A percentile compares a stretch with the other conserved stretches of the same genome.
Conservation (phyloP, 805 yeast species). For the Starmerella apicola region DNA sequence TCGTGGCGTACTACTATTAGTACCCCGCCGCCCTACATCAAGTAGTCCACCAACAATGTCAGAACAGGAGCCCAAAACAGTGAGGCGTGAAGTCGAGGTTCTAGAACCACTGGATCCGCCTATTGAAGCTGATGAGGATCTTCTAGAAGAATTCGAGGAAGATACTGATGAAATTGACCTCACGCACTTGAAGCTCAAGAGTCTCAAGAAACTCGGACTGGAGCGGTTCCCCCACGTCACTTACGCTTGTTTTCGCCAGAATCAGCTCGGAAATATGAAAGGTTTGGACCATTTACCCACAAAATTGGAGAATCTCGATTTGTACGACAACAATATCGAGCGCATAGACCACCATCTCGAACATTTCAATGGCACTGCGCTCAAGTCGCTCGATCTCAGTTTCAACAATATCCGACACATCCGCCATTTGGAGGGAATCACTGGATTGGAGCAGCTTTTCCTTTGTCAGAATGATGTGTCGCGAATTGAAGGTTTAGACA, state of each 20-base stretch:
- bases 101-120: constrained; percentile 26
- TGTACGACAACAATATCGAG: constrained; percentile 82
- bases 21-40: too few species aligned
- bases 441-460: constrained; percentile 53
- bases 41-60: too few species aligned
- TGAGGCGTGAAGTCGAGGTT: constrained; percentile 6
- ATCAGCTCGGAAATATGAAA: constrained; percentile 59
- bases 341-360: constrained; percentile 60
- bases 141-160: constrained; percentile 35
- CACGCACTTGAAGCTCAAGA: constrained; percentile 43
- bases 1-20: too few species aligned
- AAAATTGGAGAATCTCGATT: constrained; percentile 62
- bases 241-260: constrained; percentile 66
- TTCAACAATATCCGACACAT: constrained; percentile 82
- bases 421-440: constrained; percentile 57
- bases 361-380: constrained; percentile 39
- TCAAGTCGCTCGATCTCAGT: constrained; percentile 58
- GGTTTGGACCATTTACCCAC: constrained; percentile 52
- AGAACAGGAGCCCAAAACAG: not conserved
- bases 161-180: constrained; percentile 45
- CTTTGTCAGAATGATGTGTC: constrained; percentile 81
- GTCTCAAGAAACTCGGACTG: constrained; percentile 39
- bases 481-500: constrained; percentile 54
- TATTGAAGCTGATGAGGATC: constrained; percentile 49
- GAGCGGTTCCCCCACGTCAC: constrained; percentile 40